Percentiles rank a stretch among this genome's conserved stretches.
These are phyloP conservation scores for Saccharomyces cerevisiae DNA, from an alignment of 805 yeast species.

Conservation along the genomic window DNA sequence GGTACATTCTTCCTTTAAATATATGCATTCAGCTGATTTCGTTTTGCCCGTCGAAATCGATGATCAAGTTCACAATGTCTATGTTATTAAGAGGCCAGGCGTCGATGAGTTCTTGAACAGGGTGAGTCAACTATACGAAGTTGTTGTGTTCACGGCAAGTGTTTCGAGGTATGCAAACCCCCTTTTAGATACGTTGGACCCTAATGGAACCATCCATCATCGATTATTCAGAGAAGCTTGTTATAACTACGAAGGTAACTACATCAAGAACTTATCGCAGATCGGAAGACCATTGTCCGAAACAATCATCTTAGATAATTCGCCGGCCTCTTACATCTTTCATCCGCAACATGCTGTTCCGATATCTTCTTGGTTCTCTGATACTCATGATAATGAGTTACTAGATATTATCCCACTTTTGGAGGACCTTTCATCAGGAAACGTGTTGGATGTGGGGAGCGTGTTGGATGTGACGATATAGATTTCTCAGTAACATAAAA, in stretches of 20 bases:
- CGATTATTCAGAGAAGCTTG: conserved; percentile 92
- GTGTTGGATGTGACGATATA: conserved; percentile 65
- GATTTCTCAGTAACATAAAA: background rate
- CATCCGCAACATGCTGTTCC: conserved; percentile 98
- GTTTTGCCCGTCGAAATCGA: conserved; percentile 97
- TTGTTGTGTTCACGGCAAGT: conserved; percentile 94
- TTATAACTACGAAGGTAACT: conserved; percentile 87
- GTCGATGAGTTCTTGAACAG: conserved; percentile 83
- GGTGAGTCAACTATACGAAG: conserved; percentile 84
- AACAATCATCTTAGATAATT: conserved; percentile 85
- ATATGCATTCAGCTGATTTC: conserved; percentile 86
- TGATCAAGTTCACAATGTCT: conserved; percentile 84
- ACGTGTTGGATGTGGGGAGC: conserved; percentile 76
- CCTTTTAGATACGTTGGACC: conserved; percentile 76
- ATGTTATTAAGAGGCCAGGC: conserved; percentile 95
- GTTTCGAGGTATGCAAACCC: conserved; percentile 97
- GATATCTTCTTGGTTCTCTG: conserved; percentile 96
- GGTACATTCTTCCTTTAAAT: conserved; percentile 92
- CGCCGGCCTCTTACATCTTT: conserved; percentile 96
- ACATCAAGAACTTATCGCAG: conserved; percentile 86
- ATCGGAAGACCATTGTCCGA: conserved; percentile 87
- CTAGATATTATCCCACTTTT: conserved; percentile 84
- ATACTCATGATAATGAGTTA: conserved; percentile 92
- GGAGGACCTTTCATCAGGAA: conserved; percentile 65
- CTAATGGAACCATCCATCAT: conserved; percentile 71